phyloP scores from a whole-genome alignment of 164 flowering plant genomes.

The Vitis riparia region DNA sequence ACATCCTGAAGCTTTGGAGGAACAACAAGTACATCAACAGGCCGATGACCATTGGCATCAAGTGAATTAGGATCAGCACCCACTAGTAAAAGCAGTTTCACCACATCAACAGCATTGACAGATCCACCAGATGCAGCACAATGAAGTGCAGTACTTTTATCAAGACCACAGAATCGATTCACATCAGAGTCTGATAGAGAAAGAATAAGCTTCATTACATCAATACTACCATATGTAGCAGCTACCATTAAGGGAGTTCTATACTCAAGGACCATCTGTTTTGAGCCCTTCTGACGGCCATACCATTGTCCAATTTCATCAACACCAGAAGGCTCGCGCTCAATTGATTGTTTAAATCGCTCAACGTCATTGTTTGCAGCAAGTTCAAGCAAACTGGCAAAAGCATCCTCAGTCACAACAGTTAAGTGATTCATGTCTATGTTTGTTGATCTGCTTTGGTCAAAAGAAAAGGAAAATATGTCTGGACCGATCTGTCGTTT shows the following conservation, averaged over 20 bases:
- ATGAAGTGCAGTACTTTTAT: constrained; percentile 84
- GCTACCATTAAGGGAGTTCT: constrained; percentile 96
- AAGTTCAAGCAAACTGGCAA: constrained; percentile 72
- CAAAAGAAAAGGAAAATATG: constrained; percentile 8
- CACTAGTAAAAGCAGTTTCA: constrained; percentile 60
- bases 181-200: constrained; percentile 60
- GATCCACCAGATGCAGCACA: constrained; percentile 96
- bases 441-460: constrained; percentile 16
- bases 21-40: constrained; percentile 69
- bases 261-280: constrained; percentile 76
- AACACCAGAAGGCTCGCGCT: constrained; percentile 51
- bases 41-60: constrained; percentile 66
- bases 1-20: constrained; percentile 51
- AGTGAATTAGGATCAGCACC: constrained; percentile 70
- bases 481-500: constrained; percentile 20
- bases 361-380: constrained; percentile 88
- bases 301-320: constrained; percentile 89
- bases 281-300: constrained; percentile 78
- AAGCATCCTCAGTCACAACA: constrained; percentile 67
- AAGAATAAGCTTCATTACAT: constrained; percentile 65
- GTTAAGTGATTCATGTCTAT: constrained; percentile 54
- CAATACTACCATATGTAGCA: constrained; percentile 85
- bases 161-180: constrained; percentile 59
- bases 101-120: constrained; percentile 57
- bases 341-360: constrained; percentile 53